Evolutionary conservation across 2,329 filamentous ascomycete genomes (phyloP).

Genomic region (Corynespora cassiicola): DNA sequence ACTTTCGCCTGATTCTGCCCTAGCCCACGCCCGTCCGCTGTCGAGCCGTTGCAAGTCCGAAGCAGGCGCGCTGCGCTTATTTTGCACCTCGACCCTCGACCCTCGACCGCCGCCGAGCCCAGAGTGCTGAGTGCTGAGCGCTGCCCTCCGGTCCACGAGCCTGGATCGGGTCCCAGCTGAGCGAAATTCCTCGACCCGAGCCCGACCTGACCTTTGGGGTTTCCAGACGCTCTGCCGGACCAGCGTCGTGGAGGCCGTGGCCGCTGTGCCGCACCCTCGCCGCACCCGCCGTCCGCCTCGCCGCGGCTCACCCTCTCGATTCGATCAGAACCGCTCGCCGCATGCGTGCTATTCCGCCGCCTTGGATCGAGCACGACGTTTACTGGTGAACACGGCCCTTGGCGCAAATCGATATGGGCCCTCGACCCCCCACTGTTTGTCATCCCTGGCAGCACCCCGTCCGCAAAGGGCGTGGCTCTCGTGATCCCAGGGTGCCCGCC

Average conservation of each 20-base stretch:
- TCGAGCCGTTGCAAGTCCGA: too few relatives aligned
- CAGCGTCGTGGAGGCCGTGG: slow-evolving; percentile 2
- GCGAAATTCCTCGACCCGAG: background rate
- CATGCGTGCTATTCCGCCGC: too few relatives aligned
- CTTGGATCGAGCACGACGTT: slow-evolving; percentile 4
- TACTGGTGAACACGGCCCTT: slow-evolving; percentile 8
- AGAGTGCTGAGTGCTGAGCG: background rate
- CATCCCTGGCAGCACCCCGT: too few relatives aligned
- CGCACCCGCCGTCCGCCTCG: slow-evolving; percentile 4
- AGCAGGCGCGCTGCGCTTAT: slow-evolving; percentile 15
- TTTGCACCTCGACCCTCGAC: slow-evolving; percentile 11
- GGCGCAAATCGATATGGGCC: slow-evolving; percentile 8
- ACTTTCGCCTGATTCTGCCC: slow-evolving; percentile 13
- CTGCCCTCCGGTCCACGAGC: background rate
- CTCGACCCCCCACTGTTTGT: too few relatives aligned
- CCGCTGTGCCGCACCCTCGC: slow-evolving; percentile 7
- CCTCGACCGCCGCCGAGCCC: background rate
- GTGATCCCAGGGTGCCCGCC: too few relatives aligned
- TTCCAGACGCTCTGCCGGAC: background rate
- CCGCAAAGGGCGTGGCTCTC: too few relatives aligned
- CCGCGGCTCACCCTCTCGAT: slow-evolving; percentile 3
- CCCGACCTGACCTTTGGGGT: background rate
- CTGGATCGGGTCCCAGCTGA: background rate
- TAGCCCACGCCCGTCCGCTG: slow-evolving; percentile 9
- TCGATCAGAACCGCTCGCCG: slow-evolving; percentile 6